Evolutionary conservation across 768 basidiomycete species (phyloP), one percentile per base, ranked within the genome.

Genomic region (Lentinula guzmanii): DNA sequence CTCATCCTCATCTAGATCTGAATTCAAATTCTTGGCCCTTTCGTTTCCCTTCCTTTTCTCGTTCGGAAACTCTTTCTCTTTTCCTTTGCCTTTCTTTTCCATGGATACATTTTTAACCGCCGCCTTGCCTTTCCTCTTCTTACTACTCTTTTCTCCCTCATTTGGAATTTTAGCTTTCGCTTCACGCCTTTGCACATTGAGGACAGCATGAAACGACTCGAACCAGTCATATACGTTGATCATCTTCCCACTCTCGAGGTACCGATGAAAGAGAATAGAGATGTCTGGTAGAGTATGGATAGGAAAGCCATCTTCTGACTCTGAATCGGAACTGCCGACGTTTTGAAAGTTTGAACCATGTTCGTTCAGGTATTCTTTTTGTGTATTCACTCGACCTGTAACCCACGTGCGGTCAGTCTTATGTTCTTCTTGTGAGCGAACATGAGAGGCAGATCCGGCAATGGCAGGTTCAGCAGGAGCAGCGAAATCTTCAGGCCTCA

Each of bases 151-250:
- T 52, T 15, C 28, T 52, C 18, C 24, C 15, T n/a, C 28, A 34
- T 63, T 52, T 34, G 62, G 62, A 13, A 13, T 1, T 39, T 58
- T 65, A 70, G 58, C 13, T 73, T 33, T 28, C 41, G 31, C 56
- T 5, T 64, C 66, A 63, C 67, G 56, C n/a, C 73, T 69, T 72
- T 89, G 89, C 1, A 73, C 74, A 69, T 91, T 90, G 58, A 93
- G 71, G 35, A 83, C 87, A 21, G 77, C 71, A 35, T 82, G 79
- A 70, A 94, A 95, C 24, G 87, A 82, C 65, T 90, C 86, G 67
- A 86, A 93, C 93, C 91, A 93, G 71, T 95, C 93, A 69, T 90
- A 93, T 2, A 92, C 81, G 68, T 94, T 94, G 72, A 94, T 84
- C 83, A 89, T 82, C 73, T 81, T 86, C 50, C 90, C 90, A 52